Conservation (phyloP, 495 filamentous ascomycete genomes). For the Oleoguttula mirabilis region DNA sequence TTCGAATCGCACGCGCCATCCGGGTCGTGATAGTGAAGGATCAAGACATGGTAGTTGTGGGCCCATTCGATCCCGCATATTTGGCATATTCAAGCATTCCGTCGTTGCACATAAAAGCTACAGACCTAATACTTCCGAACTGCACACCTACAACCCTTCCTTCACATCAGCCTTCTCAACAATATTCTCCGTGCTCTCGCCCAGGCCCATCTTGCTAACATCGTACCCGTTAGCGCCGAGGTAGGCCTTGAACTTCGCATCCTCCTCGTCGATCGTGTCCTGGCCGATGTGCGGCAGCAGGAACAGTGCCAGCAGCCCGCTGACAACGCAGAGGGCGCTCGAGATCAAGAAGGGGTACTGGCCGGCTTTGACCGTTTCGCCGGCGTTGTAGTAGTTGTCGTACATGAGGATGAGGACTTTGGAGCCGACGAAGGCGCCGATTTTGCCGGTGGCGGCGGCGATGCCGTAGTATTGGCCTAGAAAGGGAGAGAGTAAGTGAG, state of each 20-base stretch:
- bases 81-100: too few species aligned
- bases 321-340: conserved; percentile 25
- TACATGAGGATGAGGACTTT: conserved; percentile 36
- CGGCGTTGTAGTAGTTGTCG: conserved; percentile 60
- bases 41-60: too few species aligned
- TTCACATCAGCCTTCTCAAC: conserved; percentile 1
- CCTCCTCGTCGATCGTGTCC: conserved; percentile 31
- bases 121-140: too few species aligned
- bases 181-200: neutral
- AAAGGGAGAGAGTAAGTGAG: too few species aligned
- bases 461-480: conserved; percentile 91
- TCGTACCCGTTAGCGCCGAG: conserved; percentile 21
- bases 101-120: too few species aligned
- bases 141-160: too few species aligned
- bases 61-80: too few species aligned
- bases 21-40: too few species aligned
- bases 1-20: too few species aligned
- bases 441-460: conserved; percentile 72
- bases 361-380: conserved; percentile 43
- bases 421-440: conserved; percentile 84
- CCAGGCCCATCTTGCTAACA: conserved; percentile 14
- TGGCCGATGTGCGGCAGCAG: conserved; percentile 30
- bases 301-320: conserved; percentile 23
- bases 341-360: conserved; percentile 51
- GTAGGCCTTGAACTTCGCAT: conserved; percentile 20